phyloP scores from a whole-genome alignment of 176 grass and related monocot genomes.

The Ensete ventricosum region DNA sequence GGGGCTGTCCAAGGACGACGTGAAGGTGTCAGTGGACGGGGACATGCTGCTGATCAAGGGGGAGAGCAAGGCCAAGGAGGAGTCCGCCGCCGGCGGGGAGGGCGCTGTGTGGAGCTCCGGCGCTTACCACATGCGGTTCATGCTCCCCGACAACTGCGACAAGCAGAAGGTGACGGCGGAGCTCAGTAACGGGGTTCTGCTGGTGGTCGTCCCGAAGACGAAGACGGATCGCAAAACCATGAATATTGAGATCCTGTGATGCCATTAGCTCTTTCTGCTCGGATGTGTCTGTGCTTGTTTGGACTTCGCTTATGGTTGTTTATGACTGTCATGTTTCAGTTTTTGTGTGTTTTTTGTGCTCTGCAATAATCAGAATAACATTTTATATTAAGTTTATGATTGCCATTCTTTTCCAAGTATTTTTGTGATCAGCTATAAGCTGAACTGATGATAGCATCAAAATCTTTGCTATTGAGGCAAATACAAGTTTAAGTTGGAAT shows the following conservation, averaged over 20 bases:
- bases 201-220: constrained; percentile 53
- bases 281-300: too few relatives aligned
- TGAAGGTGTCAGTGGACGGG: constrained; percentile 66
- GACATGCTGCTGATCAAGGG: constrained; percentile 58
- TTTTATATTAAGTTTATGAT: too few relatives aligned
- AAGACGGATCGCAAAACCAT: constrained; percentile 50
- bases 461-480: too few relatives aligned
- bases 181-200: constrained; percentile 66
- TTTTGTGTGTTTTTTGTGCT: too few relatives aligned
- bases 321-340: too few relatives aligned
- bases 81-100: neutral
- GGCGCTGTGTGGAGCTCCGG: constrained; percentile 22
- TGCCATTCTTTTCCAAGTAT: too few relatives aligned
- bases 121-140: constrained; percentile 40
- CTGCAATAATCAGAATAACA: too few relatives aligned
- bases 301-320: too few relatives aligned
- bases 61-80: constrained; percentile 37
- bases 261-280: too few relatives aligned
- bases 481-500: too few relatives aligned
- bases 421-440: too few relatives aligned
- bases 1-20: constrained; percentile 49
- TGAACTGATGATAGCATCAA: too few relatives aligned
- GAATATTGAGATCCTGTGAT: constrained; percentile 39
- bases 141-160: constrained; percentile 49
- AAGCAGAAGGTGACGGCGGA: constrained; percentile 52